These are phyloP conservation scores for Stemphylium lycopersici DNA, from an alignment of 2,329 filamentous ascomycete genomes.

Conservation along the genomic window DNA sequence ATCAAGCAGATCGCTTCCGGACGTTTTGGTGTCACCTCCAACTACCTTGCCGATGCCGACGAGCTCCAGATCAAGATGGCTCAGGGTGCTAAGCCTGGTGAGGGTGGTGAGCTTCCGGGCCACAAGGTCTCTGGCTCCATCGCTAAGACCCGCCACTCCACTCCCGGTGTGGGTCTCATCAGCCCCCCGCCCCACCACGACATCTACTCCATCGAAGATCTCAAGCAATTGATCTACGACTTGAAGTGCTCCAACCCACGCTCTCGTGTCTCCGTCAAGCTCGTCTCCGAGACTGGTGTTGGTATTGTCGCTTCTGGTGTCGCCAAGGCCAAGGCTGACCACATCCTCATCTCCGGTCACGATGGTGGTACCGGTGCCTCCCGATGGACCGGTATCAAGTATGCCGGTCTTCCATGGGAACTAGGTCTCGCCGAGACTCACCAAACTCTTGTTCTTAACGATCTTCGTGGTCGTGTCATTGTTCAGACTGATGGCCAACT, in stretches of 20 bases:
- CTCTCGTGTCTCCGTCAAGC: conserved; percentile 91
- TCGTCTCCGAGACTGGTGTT: conserved; percentile 95
- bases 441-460: conserved; percentile 93
- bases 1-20: conserved; percentile 98
- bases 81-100: conserved; percentile 95
- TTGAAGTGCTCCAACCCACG: conserved; percentile 95
- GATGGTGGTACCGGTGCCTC: conserved; percentile 97
- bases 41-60: conserved; percentile 92
- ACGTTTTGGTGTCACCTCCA: conserved; percentile 93
- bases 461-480: conserved; percentile 91
- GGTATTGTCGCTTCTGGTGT: conserved; percentile 98
- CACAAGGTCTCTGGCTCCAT: conserved; percentile 97
- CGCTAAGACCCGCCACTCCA: conserved; percentile 92
- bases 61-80: conserved; percentile 99
- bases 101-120: conserved; percentile 94
- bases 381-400: conserved; percentile 98
- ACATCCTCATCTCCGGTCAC: conserved; percentile 95
- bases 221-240: conserved; percentile 98
- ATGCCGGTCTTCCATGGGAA: conserved; percentile 96
- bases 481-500: conserved; percentile 97
- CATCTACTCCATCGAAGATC: conserved; percentile 97
- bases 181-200: conserved; percentile 96
- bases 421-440: conserved; percentile 95
- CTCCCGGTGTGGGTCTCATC: conserved; percentile 93
- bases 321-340: conserved; percentile 95